A percentile compares a stretch with the other conserved stretches of the same genome.
These are phyloP conservation scores for Spergularia bocconei DNA, from an alignment of 148 eudicot genomes.

Conservation along the genomic window DNA sequence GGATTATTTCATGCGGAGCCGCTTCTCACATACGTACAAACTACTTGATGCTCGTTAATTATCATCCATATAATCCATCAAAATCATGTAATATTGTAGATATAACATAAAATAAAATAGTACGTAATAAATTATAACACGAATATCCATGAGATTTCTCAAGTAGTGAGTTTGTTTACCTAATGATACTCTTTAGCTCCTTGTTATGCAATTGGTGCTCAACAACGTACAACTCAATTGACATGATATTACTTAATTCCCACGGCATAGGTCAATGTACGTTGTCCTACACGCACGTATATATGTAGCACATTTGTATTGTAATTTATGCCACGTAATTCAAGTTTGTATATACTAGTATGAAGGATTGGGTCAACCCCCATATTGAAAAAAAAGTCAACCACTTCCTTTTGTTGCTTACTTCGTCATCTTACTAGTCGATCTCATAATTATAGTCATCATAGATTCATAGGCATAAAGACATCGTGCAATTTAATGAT, in stretches of 20 bases:
- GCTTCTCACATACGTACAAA: too few relatives aligned
- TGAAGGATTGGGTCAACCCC: conserved; percentile 17
- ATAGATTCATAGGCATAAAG: too few relatives aligned
- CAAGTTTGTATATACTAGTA: not conserved
- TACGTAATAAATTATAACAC: too few relatives aligned
- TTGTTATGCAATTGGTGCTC: not conserved
- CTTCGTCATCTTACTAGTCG: not conserved
- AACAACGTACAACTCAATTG: conserved; percentile 6
- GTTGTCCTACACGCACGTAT: conserved; percentile 8
- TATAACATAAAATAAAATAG: too few relatives aligned
- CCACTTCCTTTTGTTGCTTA: not conserved
- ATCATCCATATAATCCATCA: too few relatives aligned
- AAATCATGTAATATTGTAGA: too few relatives aligned
- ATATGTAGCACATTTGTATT: too few relatives aligned
- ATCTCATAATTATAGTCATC: too few relatives aligned
- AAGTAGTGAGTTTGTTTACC: conserved; percentile 32
- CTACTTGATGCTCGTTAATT: too few relatives aligned
- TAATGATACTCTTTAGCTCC: conserved; percentile 13
- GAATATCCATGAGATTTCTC: not conserved
- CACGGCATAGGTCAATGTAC: conserved; percentile 7
- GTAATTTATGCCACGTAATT: not conserved
- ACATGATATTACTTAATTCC: not conserved
- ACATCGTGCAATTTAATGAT: too few relatives aligned
- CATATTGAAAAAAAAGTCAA: not conserved
- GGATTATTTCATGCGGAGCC: too few relatives aligned